Conservation (phyloP, 2,329 filamentous ascomycete species). For the Fusarium dimerum region DNA sequence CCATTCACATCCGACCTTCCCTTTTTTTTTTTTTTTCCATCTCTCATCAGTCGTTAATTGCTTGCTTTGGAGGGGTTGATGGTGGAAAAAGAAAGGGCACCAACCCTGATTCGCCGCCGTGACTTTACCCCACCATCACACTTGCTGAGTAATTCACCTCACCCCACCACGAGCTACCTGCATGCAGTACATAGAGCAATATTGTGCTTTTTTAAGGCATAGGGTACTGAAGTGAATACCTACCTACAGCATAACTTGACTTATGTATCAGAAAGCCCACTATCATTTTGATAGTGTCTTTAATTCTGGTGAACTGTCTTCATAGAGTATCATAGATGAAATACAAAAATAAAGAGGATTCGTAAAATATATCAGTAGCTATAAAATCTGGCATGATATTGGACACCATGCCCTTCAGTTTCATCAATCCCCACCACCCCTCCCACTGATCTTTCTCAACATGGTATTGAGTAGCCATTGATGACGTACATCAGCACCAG, state of each 20-base stretch:
- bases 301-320: too few species aligned
- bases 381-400: neutral
- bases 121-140: neutral
- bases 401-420: neutral
- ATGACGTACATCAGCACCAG: slow-evolving; percentile 19
- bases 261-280: too few species aligned
- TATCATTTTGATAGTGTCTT: too few species aligned
- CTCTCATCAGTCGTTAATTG: neutral
- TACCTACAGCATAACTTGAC: too few species aligned
- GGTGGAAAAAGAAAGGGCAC: slow-evolving; percentile 21
- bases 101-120: slow-evolving; percentile 26
- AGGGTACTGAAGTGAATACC: neutral
- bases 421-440: too few species aligned
- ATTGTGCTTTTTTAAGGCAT: neutral
- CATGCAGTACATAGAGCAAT: neutral
- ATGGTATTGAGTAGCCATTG: slow-evolving; percentile 11
- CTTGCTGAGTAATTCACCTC: neutral
- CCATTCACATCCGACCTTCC: neutral
- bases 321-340: too few species aligned
- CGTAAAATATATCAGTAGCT: neutral
- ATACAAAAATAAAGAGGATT: too few species aligned
- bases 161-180: neutral
- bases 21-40: neutral
- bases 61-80: neutral
- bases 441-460: neutral